Evolutionary conservation across 2,329 filamentous ascomycete species (phyloP).

Genomic region (Periconia sp.): DNA sequence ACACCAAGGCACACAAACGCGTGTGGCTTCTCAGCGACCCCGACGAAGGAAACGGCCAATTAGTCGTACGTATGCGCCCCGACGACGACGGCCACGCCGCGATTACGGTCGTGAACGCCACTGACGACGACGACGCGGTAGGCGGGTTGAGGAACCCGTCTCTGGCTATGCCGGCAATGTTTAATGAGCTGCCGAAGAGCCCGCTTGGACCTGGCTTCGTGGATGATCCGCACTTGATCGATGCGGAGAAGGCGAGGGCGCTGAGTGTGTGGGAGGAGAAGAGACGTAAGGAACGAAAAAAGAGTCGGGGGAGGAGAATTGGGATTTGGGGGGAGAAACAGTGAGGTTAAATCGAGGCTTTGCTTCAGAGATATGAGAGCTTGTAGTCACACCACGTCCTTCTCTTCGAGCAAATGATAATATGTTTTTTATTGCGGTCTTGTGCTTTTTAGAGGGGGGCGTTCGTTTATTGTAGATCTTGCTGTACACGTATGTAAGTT

Average conservation of each 20-base stretch:
- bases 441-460: too few relatives aligned
- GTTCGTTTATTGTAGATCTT: too few relatives aligned
- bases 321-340: not conserved
- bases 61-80: conserved; percentile 21
- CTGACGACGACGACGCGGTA: not conserved
- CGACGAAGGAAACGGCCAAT: conserved; percentile 24
- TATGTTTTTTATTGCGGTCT: too few relatives aligned
- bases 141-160: conserved; percentile 1
- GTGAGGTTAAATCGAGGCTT: too few relatives aligned
- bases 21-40: conserved; percentile 27
- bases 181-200: conserved; percentile 1
- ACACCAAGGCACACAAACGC: conserved; percentile 15
- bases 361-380: too few relatives aligned
- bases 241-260: conserved; percentile 4
- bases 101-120: conserved; percentile 14
- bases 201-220: conserved; percentile 1
- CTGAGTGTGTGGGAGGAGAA: conserved; percentile 1
- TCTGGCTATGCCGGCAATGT: not conserved
- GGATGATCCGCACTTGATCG: not conserved
- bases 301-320: not conserved
- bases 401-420: too few relatives aligned
- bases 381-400: too few relatives aligned
- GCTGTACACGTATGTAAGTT: too few relatives aligned
- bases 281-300: not conserved
- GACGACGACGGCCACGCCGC: conserved; percentile 22